phyloP scores from a whole-genome alignment of 345 rosid genomes.

The Rhizophora mangle region DNA sequence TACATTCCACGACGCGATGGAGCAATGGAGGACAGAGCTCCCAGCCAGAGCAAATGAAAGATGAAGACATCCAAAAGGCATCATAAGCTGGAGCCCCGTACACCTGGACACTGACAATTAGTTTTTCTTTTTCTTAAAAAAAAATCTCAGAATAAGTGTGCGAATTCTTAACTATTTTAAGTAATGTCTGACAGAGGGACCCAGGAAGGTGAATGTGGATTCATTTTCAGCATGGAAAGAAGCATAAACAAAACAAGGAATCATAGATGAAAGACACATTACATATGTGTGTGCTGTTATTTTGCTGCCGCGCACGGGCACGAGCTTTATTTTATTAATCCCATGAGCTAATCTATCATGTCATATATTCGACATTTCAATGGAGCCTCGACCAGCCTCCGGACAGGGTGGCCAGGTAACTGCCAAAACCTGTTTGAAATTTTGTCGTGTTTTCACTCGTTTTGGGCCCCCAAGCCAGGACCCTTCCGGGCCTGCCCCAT shows the following conservation, averaged over 20 bases:
- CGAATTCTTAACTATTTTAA: no score
- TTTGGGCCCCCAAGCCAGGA: not conserved
- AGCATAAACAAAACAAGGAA: no score
- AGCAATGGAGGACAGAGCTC: not conserved
- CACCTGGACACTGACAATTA: slow-evolving; percentile 11
- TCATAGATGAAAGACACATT: no score
- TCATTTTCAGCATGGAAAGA: no score
- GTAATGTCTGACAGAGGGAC: no score
- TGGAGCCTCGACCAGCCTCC: no score
- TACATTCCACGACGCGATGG: no score
- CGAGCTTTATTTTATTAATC: no score
- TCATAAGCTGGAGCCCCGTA: slow-evolving; percentile 22
- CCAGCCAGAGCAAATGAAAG: not conserved
- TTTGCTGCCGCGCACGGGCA: not conserved
- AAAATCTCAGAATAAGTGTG: no score
- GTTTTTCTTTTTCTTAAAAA: no score
- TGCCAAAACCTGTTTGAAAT: slow-evolving; percentile 14
- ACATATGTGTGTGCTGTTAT: not conserved
- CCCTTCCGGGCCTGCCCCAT: not conserved
- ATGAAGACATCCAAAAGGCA: not conserved
- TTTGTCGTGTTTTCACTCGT: not conserved
- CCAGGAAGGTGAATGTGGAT: no score
- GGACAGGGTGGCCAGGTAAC: not conserved
- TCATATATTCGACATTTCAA: no score
- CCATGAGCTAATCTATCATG: not conserved